phyloP scores from a whole-genome alignment of 2,329 filamentous ascomycete species.

The Ambrosiella beaveri region DNA sequence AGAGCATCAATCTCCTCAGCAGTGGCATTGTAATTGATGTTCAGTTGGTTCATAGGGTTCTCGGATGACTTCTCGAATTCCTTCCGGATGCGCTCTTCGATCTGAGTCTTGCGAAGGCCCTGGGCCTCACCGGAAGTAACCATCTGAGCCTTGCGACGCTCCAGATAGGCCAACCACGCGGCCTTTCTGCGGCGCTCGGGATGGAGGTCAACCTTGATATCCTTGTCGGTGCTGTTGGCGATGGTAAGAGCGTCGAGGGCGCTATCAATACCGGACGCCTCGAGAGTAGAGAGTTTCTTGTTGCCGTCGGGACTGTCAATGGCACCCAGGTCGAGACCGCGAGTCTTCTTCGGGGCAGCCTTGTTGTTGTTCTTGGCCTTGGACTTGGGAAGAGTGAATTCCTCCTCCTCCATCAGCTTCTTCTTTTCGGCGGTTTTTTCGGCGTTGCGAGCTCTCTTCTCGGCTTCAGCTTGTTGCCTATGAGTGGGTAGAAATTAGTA shows the following conservation, averaged over 20 bases:
- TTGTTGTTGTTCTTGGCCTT: conserved; percentile 50
- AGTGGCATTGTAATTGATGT: conserved; percentile 56
- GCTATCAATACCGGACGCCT: conserved; percentile 81
- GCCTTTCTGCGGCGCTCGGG: conserved; percentile 78
- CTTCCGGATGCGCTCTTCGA: conserved; percentile 66
- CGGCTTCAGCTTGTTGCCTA: conserved; percentile 51
- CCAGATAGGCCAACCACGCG: conserved; percentile 68
- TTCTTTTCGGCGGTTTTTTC: conserved; percentile 88
- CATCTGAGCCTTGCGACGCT: conserved; percentile 67
- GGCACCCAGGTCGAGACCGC: conserved; percentile 57
- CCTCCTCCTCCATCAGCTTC: conserved; percentile 66
- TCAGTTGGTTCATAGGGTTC: conserved; percentile 86
- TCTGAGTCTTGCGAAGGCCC: conserved; percentile 66
- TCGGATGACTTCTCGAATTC: conserved; percentile 92
- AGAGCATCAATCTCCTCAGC: conserved; percentile 59
- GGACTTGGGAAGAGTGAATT: conserved; percentile 43
- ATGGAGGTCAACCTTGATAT: conserved; percentile 61
- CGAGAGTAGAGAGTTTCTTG: conserved; percentile 41
- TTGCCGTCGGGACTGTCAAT: conserved; percentile 54
- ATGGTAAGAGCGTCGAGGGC: conserved; percentile 73
- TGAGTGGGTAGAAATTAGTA: no score
- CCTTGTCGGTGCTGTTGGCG: conserved; percentile 29
- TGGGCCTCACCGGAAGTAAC: conserved; percentile 56
- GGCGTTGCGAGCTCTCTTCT: conserved; percentile 65
- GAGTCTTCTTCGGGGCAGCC: conserved; percentile 43